phyloP scores from a whole-genome alignment of 148 eudicot genomes.

The Cornus florida region DNA sequence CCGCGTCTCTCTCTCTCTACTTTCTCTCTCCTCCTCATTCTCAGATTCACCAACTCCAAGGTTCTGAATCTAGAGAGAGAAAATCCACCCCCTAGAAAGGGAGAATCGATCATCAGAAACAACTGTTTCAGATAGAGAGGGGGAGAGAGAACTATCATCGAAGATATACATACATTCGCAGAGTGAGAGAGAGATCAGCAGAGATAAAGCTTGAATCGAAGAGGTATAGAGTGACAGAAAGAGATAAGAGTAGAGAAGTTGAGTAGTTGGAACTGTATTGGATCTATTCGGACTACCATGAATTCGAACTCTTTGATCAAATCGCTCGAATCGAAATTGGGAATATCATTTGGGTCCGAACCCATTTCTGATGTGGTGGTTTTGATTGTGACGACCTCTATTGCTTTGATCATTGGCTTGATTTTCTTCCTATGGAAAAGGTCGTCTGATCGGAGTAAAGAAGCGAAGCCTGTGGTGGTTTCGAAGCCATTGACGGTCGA shows the following conservation, averaged over 20 bases:
- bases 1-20: background rate
- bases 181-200: no score
- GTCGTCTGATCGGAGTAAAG: constrained; percentile 42
- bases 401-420: constrained; percentile 60
- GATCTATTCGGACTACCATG: constrained; percentile 20
- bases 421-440: constrained; percentile 52
- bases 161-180: no score
- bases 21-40: background rate
- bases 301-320: constrained; percentile 41
- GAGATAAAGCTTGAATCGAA: no score
- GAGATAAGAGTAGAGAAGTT: background rate
- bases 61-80: background rate
- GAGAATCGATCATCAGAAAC: background rate
- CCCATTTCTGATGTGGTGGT: constrained; percentile 17
- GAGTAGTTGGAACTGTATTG: no score
- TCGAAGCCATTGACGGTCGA: constrained; percentile 37
- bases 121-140: background rate
- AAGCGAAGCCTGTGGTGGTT: constrained; percentile 33
- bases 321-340: constrained; percentile 44
- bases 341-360: constrained; percentile 32
- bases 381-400: constrained; percentile 47
- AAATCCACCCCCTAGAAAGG: background rate
- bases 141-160: no score
- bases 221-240: background rate
- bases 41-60: background rate